Base-by-base conservation (phyloP, 1,139 yeast genomes). In the Kodamaea alishanica region DNA sequence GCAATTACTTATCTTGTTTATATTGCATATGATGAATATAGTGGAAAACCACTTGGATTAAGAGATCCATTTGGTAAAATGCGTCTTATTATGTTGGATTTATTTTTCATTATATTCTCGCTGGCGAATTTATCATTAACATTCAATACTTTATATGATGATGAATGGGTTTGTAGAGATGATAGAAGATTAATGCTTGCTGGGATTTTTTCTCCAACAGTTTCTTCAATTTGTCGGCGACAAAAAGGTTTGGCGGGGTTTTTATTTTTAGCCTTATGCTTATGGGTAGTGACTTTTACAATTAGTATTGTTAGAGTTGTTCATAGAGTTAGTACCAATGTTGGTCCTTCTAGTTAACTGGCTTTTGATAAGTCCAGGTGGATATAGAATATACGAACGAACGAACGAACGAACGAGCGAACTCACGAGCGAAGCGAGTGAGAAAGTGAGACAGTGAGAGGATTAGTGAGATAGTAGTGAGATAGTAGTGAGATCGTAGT, bases 41-140 rank as follows among this genome's bases (percentile, higher is more conserved):
- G 83, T 22, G 95, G 97, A 15, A 84, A 87, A 56, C 98, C 97
- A 0, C 63, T 92, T 38, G 98, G 97, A 0, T 70, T 90, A 36
- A 74, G 97, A 47, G 80, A 86, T 47, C 95, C 96, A 0, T 68
- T 78, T 48, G 89, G 84, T 24, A 90, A 90, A 55, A 77, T 90
- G 73, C 73, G 88, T 52, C 73, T 89, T 42, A 72, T 78, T 40
- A 70, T 89, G 73, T 68, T 88, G 47, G 98, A 92, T 56, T 67
- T 90, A 35, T 65, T 90, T 28, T 88, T 92, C 60, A 87, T 92
- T 47, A 88, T 92, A n/a, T 86, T 90, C 55, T 81, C 90, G n/a
- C 80, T 95, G 35, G 96, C 97, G 2, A 90, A 89, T 57, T 63
- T 90, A 43, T 80, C 97, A 6, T 70, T 92, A 36, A 79, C 96